Base-by-base conservation (phyloP, 2,329 filamentous ascomycete genomes). In the Ascochyta viciae-villosae region DNA sequence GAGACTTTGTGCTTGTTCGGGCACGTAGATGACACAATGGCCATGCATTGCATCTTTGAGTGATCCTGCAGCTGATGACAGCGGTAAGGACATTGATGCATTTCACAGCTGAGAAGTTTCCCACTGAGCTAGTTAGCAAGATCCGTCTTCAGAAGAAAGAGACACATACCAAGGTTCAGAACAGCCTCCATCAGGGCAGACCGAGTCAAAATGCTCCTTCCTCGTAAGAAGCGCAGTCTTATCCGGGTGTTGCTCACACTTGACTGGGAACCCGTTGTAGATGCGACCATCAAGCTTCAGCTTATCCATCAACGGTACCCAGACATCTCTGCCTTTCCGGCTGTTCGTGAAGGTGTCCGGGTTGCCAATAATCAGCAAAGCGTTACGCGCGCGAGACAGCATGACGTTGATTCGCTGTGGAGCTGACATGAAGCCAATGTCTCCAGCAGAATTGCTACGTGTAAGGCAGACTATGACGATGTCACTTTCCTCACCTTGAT, bases 401-500 rank as follows among this genome's bases (percentile, higher is more conserved):
- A 92, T 73, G 0, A 92, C 89, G 16, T 91, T 91, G 0, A 92
- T 70, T 1, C 90, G 80, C 61, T 92, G 84, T 0, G 85, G 84
- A 0, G 87, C 79, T 0, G 77, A 68, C 80, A 92, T 86, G 68
- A 92, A 92, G 0, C 90, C 89, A 27, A 92, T 89, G 1, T 91
- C 86, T 0, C 84, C 82, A 0, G 67, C 66, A 0, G 65, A 54
- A 59, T 92, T 92, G 68, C 88, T 89, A 4, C 90, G 78, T 0
- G 88, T 90, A 10, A 92, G 71, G 0, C 87, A 89, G 0, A 79
- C 84, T 7, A 93, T 82, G 0, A 92, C 86, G 15, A 93, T 88
- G 1, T 92, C 85, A 34, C 85, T 87, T 61, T 93, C 89, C 65
- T 92, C 89, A 1, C 90, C 89, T 69, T 92, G 90, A 54, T 89